A percentile compares a stretch with the other conserved stretches of the same genome.
phyloP scores from a whole-genome alignment of 1,284 basidiomycete species.

The Cutaneotrichosporon cutaneum region DNA sequence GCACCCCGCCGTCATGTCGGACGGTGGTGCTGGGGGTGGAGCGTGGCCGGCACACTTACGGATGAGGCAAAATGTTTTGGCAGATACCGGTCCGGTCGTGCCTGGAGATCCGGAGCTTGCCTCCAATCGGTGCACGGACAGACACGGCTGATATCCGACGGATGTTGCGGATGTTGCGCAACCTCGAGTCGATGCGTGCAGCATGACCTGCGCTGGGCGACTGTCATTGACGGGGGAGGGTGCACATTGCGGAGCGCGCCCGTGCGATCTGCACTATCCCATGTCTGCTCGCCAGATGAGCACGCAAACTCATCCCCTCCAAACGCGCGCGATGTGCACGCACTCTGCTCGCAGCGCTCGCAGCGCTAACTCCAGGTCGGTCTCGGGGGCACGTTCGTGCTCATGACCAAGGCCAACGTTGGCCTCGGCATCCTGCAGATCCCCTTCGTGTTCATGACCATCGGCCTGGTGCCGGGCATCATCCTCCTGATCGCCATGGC shows the following conservation, averaged over 20 bases:
- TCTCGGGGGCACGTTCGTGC: slow-evolving; percentile 18
- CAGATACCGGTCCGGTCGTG: not conserved
- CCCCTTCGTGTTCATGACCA: slow-evolving; percentile 34
- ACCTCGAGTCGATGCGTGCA: not conserved
- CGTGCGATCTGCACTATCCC: no score
- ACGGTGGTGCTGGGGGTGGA: not conserved
- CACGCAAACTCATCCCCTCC: no score
- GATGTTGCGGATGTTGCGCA: not conserved
- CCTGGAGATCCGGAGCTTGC: slow-evolving; percentile 4
- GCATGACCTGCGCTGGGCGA: not conserved
- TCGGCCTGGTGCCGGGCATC: slow-evolving; percentile 32
- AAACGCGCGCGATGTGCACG: no score
- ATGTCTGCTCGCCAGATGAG: no score
- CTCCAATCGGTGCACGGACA: slow-evolving; percentile 2
- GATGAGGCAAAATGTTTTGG: not conserved
- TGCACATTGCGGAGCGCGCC: not conserved
- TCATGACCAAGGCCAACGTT: slow-evolving; percentile 35
- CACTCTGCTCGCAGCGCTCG: not conserved
- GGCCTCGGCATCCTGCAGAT: slow-evolving; percentile 39
- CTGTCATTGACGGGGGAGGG: not conserved
- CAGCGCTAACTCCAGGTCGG: slow-evolving; percentile 15
- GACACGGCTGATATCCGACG: not conserved
- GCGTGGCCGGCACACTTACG: not conserved
- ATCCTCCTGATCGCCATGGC: slow-evolving; percentile 36
- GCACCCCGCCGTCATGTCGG: not conserved